Evolutionary conservation across 2,329 filamentous ascomycete genomes (phyloP).

Genomic region (Monosporascus sp.): DNA sequence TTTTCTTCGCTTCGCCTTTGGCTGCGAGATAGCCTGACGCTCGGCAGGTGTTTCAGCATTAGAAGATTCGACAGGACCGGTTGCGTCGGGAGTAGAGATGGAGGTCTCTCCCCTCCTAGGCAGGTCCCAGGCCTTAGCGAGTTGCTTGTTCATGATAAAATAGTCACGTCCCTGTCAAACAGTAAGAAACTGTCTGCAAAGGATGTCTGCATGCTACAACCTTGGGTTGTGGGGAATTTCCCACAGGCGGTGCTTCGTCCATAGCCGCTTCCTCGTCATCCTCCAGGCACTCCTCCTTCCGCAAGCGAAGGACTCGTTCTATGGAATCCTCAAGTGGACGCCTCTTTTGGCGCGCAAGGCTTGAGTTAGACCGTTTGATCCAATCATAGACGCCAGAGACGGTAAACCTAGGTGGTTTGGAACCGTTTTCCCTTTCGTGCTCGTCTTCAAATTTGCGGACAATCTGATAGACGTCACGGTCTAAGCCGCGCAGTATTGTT

Average conservation of each 20-base stretch:
- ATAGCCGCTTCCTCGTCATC: slow-evolving; percentile 32
- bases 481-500: slow-evolving; percentile 41
- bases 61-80: slow-evolving; percentile 21
- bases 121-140: slow-evolving; percentile 36
- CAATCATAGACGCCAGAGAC: slow-evolving; percentile 65
- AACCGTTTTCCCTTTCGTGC: slow-evolving; percentile 34
- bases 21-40: slow-evolving; percentile 59
- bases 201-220: slow-evolving; percentile 4
- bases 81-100: slow-evolving; percentile 8
- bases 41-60: slow-evolving; percentile 30
- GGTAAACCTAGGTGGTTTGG: slow-evolving; percentile 44
- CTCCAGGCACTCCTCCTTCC: slow-evolving; percentile 59
- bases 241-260: slow-evolving; percentile 16
- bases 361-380: slow-evolving; percentile 83
- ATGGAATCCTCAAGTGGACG: slow-evolving; percentile 78
- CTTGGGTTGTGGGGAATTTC: slow-evolving; percentile 21
- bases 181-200: slow-evolving; percentile 1
- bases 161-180: slow-evolving; percentile 21
- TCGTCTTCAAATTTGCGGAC: slow-evolving; percentile 72
- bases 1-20: slow-evolving; percentile 61
- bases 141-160: slow-evolving; percentile 36
- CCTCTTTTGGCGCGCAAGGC: slow-evolving; percentile 76
- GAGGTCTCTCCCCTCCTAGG: slow-evolving; percentile 6
- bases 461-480: slow-evolving; percentile 72
- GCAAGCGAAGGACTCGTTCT: slow-evolving; percentile 70